phyloP scores from a whole-genome alignment of 257 asterid species.

The Solanum infundibuliforme region DNA sequence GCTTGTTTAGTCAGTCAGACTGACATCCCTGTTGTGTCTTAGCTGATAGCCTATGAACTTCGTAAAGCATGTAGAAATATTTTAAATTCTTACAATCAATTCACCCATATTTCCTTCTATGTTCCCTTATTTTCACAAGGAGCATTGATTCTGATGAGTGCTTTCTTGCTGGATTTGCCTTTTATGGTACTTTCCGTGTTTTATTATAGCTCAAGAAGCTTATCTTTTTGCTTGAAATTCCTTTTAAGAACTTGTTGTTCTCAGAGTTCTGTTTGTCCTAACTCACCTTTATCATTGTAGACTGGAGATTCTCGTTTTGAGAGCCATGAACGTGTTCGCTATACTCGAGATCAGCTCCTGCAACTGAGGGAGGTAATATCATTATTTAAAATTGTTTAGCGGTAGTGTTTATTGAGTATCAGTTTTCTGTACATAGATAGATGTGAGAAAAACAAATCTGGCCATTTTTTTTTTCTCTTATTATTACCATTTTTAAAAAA shows the following conservation, averaged over 20 bases:
- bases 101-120: background rate
- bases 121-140: background rate
- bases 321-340: slow-evolving; percentile 59
- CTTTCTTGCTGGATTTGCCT: background rate
- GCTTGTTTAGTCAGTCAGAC: background rate
- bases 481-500: background rate
- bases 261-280: background rate
- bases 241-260: background rate
- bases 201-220: background rate
- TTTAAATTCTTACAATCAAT: background rate
- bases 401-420: background rate
- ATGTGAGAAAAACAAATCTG: background rate
- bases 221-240: background rate
- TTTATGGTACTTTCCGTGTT: background rate
- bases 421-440: background rate
- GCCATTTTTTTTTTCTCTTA: background rate
- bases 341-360: slow-evolving; percentile 63
- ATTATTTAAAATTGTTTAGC: background rate
- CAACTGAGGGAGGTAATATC: slow-evolving; percentile 69
- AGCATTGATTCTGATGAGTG: background rate
- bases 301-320: slow-evolving; percentile 79
- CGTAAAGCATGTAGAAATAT: background rate
- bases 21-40: background rate
- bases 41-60: background rate
- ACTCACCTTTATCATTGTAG: slow-evolving; percentile 18